Evolutionary conservation across 208 protist genomes (phyloP).

Genomic region (Trypanosoma vivax): DNA sequence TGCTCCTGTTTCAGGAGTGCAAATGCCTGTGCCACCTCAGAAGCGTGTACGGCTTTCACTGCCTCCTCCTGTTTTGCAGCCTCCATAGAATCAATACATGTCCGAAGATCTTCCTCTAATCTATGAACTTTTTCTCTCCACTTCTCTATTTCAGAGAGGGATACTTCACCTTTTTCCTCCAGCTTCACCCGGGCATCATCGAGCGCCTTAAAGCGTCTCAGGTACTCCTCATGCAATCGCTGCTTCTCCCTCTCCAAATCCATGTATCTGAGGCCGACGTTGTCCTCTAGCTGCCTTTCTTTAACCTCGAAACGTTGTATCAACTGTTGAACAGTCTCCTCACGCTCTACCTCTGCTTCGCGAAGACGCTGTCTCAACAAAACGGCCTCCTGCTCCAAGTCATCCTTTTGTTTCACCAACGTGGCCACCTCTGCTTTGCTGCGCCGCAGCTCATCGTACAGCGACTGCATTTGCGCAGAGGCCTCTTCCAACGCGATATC

Average conservation of each 20-base stretch:
- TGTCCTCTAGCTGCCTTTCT: constrained; percentile 43
- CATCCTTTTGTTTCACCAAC: constrained; percentile 33
- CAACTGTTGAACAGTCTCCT: constrained; percentile 28
- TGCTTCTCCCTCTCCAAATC: constrained; percentile 54
- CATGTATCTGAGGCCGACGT: constrained; percentile 27
- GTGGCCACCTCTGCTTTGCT: constrained; percentile 29
- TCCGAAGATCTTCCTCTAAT: constrained; percentile 28
- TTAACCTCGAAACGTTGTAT: constrained; percentile 44
- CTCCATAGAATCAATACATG: constrained; percentile 20
- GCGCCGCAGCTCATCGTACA: constrained; percentile 70
- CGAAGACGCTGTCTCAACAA: constrained; percentile 43
- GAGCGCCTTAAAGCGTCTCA: constrained; percentile 29
- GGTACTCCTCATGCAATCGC: constrained; percentile 58
- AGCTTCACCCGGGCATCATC: constrained; percentile 37
- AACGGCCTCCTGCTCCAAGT: constrained; percentile 30
- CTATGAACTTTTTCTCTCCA: constrained; percentile 7
- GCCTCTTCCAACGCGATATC: constrained; percentile 82
- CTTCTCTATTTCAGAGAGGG: constrained; percentile 21
- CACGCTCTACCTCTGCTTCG: constrained; percentile 50
- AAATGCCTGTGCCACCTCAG: constrained; percentile 25
- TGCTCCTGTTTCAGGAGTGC: constrained; percentile 29
- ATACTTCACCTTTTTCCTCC: constrained; percentile 22
- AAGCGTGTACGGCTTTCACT: constrained; percentile 4
- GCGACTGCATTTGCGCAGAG: constrained; percentile 60
- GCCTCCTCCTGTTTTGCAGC: constrained; percentile 20